Base-by-base conservation (phyloP, 768 basidiomycete genomes). In the Termitomyces sp. region DNA sequence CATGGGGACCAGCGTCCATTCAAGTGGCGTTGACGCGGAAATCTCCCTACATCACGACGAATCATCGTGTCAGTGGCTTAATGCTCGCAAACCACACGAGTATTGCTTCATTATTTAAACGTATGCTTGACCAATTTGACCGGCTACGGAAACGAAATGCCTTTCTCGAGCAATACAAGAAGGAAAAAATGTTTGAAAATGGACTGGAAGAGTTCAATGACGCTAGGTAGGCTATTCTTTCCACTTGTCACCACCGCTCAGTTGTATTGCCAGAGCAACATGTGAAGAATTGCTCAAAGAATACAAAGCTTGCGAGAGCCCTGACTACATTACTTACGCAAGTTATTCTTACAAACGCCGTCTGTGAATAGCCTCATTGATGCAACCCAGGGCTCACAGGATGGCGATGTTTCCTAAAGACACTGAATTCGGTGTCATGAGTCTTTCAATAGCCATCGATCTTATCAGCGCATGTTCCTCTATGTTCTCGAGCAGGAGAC, bases 61-160 rank as follows among this genome's bases (percentile, higher is more conserved):
- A 88, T 66, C 95, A 99, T 72, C 89, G 95, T 13, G 95, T 98
- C 57, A 98, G 95, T 70, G 96, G 96, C 0, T 80, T 99, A 53
- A 98, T 99, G 97, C 83, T 99, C 52, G 97, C 95, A 11, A 99
- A 99, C 67, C 97, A 99, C 71, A 99, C 97, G n/a, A 95, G 94
- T 66, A 94, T 99, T 59, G 93, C 93, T 30, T 95, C 94, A 94
- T 74, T 98, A 44, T 98, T 98, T 79, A 93, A 95, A 73, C 87
- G 94, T 1, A 96, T 95, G 87, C 75, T 98, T 53, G 90, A 95
- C 68, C 95, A 98, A 71, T 99, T 93, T 70, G 96, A 98, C 67
- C 81, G 85, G 44, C 76, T 98, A 51, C 76, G 86, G 58, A 90
- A 86, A 73, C 82, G 93, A 49, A 96, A 96, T 67, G 97, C 97